Base-by-base conservation (phyloP, 1,139 yeast species). In the Debaryomycetaceae sp. region DNA sequence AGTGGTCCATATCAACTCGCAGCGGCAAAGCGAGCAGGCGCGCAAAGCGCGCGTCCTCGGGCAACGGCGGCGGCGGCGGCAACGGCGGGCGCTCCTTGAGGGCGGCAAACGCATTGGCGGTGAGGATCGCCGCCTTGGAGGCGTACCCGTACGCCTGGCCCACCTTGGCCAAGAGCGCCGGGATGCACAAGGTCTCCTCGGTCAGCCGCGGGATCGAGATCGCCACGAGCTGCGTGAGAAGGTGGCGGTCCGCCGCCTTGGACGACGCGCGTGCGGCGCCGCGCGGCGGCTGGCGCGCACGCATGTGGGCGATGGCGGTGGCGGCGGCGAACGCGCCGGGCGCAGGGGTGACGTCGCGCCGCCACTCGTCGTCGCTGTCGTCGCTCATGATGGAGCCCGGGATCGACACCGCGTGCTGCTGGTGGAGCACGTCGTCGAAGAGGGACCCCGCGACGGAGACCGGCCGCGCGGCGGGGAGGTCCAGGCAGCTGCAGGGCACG, bases 281-380 rank as follows among this genome's bases (percentile, higher is more conserved):
- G 14, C 13, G 17, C 11, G 25, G 16, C 10, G 14, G 20, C 15
- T 18, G 28, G 14, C 22, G 28, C 13, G 45, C 48, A 9, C 45
- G 47, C 71, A 72, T 66, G 43, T 62, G 72, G 27, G 74, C 80
- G 37, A 75, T 62, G 6, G 84, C 79, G 27, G 84, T 75, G 3
- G 86, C 86, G 3, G 89, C 89, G 2, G 83, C 82, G 51, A 66
- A 66, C 2, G 86, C 77, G 4, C 86, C 89, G 0, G 91, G 89
- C 0, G 89, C 89, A 31, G 83, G 85, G 23, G 63, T 64, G 31
- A 72, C 75, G 43, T 77, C 81, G 38, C 75, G 48, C 25, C 44
- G 45, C 23, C 50, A 52, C 5, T 50, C 46, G 20, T 61, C 64
- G 16, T 71, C 75, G 28, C 71, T 78, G 41, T 75, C 81, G 32